Conservation (phyloP, 176 grass and related monocot species). For the Carex littledalei region DNA sequence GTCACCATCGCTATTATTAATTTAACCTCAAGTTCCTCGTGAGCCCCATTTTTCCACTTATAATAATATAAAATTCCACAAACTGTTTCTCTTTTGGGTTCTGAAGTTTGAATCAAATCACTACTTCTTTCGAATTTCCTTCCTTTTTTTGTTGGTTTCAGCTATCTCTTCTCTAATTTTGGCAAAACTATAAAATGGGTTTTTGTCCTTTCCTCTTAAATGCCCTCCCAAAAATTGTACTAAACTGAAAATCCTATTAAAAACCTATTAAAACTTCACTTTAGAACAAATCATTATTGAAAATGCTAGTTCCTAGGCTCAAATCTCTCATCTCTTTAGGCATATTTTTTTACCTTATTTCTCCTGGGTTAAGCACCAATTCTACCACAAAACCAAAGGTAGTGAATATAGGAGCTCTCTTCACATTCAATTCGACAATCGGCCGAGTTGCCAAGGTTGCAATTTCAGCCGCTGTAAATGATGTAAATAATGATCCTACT, state of each 20-base stretch:
- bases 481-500: conserved; percentile 60
- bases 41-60: not conserved
- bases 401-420: conserved; percentile 59
- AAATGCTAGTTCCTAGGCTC: not conserved
- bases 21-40: not conserved
- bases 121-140: not conserved
- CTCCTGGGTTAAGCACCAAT: conserved; percentile 29
- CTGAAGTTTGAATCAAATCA: not conserved
- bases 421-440: conserved; percentile 64
- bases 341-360: conserved; percentile 38
- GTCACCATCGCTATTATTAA: not conserved
- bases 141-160: not conserved
- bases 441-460: conserved; percentile 71
- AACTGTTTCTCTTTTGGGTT: not conserved
- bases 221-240: not conserved
- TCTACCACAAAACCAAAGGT: conserved; percentile 26
- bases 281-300: not conserved
- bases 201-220: not conserved
- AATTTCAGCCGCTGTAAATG: conserved; percentile 49
- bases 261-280: not conserved
- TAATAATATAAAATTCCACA: not conserved
- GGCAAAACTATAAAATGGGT: not conserved
- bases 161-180: not conserved
- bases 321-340: conserved; percentile 17
- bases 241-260: not conserved